Evolutionary conservation across 495 filamentous ascomycete species (phyloP), one percentile per base, ranked within the genome.

Genomic region (Penicillium riverlandense): DNA sequence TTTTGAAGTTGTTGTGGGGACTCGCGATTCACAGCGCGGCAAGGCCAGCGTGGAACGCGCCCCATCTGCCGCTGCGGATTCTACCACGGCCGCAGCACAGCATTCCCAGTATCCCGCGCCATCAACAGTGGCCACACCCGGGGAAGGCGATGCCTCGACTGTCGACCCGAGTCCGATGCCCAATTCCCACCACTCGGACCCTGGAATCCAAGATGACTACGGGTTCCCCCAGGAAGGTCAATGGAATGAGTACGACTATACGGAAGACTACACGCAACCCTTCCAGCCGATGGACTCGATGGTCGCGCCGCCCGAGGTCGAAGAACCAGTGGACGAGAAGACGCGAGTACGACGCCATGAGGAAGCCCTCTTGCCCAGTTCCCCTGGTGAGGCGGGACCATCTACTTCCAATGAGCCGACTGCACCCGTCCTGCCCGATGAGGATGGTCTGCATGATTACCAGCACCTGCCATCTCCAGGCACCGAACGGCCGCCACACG

Each of bases 1-100:
- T 1, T 90, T 91, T 51, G 90, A 96, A 54, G 77, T 96, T 30
- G 69, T 94, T 8, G 79, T 97, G n/a, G 91, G 91, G 1, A 95
- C 89, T 4, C 75, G 74, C 41, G 92, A 98, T 61, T 91, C 79
- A 47, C 75, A 74, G 33, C 76, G 85, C 41, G 59, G 74, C 33
- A 70, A 78, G 52, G 69, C 71, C 36, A 80, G 62, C 28, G 58
- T 57, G 22, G 56, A 62, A 41, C 57, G 56, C 12, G 48, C 53
- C 7, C 40, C 49, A 2, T 67, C 63, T 16, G 41, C 46, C 11
- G 51, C 51, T 28, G 57, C 54, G 7, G 57, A 52, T 1, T 58
- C 61, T 1, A 50, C 48, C 1, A 31, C 39, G 34, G 57, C 54
- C 33, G 29, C 33, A 11, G 42, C 38, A 15, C 35, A 32, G 16